Conservation (phyloP, 129 eudicot genomes). For the Centaurea solstitialis region DNA sequence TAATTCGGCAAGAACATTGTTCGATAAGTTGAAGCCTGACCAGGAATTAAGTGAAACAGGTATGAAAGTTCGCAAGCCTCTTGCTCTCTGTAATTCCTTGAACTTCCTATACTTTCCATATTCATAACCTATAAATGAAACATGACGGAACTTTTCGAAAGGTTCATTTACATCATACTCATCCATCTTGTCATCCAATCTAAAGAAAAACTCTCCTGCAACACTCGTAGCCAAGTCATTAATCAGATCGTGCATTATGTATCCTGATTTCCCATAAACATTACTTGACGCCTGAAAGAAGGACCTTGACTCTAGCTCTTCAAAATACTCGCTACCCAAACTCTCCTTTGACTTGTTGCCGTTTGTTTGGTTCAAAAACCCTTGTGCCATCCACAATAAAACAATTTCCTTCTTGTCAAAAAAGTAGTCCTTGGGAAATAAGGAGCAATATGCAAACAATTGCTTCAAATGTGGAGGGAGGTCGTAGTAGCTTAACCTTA, state of each 20-base stretch:
- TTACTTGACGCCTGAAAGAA: slow-evolving; percentile 17
- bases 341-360: background rate
- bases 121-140: slow-evolving; percentile 27
- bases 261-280: background rate
- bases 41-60: slow-evolving; percentile 18
- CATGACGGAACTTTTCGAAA: slow-evolving; percentile 30
- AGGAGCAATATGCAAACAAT: background rate
- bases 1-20: background rate
- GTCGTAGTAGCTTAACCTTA: background rate
- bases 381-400: background rate
- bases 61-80: slow-evolving; percentile 37
- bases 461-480: background rate
- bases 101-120: slow-evolving; percentile 23
- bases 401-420: background rate
- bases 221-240: slow-evolving; percentile 8
- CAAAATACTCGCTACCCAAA: slow-evolving; percentile 5
- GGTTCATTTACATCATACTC: background rate
- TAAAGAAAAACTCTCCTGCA: slow-evolving; percentile 22
- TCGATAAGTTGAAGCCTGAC: slow-evolving; percentile 11
- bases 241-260: slow-evolving; percentile 33
- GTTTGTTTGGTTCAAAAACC: background rate
- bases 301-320: slow-evolving; percentile 1
- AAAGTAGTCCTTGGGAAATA: background rate
- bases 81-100: background rate
- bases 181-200: slow-evolving; percentile 19